Base-by-base conservation (phyloP, 495 filamentous ascomycete species). In the Choiromyces venosus region DNA sequence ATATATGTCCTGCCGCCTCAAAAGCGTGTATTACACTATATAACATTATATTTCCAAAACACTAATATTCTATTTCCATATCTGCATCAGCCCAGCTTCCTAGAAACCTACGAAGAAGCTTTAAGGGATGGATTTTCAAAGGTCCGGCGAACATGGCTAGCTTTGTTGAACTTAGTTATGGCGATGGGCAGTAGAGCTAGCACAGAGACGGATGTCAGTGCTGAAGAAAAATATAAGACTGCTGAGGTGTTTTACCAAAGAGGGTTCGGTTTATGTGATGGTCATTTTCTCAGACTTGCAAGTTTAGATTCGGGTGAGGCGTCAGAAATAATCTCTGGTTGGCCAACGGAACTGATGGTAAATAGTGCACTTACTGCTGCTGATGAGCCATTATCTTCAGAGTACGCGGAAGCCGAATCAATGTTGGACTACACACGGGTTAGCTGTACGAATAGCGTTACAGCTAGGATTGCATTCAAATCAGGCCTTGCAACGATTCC, bases 301-400 rank as follows among this genome's bases (percentile, higher is more conserved):
- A 83, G 78, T 46, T 56, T 85, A 10, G 84, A 85, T 66, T 71
- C 82, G 52, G 83, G 83, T 83, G 67, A 64, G 82, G 46, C 14
- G 9, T 33, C 52, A 61, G 52, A 33, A 61, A 18, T 33, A 29
- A 25, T 29, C 12, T 33, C 25, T 29, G 25, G 12, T 25, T 33
- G 10, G 52, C 25, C 52, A 61, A 61, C 25, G 4, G 52, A 61
- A 61, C 52, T 61, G 4, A 61, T 33, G 25, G 25, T 33, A 29
- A 33, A 25, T 69, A 70, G 79, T 85, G 1, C 83, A 85, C 68
- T 81, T 82, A 52, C 78, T 85, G 4, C 79, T 85, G 3, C 21
- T 85, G 5, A 79, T 84, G 78, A 78, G 78, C 3, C 84, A 85
- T 61, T 85, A 84, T 66, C 81, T 85, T 9, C 84, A 85, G 73